Conservation (phyloP, 306 rosid species). For the Prinsepia uniflora region DNA sequence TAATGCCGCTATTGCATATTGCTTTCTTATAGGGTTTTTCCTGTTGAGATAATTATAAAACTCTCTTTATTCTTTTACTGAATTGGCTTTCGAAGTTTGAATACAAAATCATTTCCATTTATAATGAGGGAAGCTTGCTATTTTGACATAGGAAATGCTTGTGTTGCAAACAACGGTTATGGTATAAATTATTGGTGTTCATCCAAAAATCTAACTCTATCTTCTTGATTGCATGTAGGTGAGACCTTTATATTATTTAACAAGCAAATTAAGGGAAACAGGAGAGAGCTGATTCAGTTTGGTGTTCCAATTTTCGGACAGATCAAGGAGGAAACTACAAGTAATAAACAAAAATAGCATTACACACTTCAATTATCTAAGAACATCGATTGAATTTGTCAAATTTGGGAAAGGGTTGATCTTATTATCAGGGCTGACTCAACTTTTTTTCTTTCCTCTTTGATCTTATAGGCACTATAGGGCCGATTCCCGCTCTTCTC, state of each 20-base stretch:
- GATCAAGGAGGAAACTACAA: slow-evolving; percentile 59
- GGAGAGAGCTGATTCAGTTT: slow-evolving; percentile 87
- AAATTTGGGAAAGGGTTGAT: not conserved
- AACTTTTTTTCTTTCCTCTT: slow-evolving; percentile 5
- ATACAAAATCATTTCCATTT: not conserved
- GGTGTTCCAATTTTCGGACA: slow-evolving; percentile 92
- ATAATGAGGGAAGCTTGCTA: not conserved
- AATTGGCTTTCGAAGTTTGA: not conserved
- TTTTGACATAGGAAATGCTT: not conserved
- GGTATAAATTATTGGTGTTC: not conserved
- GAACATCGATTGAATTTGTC: not conserved
- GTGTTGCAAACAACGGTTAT: not conserved
- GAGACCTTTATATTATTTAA: slow-evolving; percentile 88
- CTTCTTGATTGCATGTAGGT: slow-evolving; percentile 40
- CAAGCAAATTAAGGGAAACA: slow-evolving; percentile 83
- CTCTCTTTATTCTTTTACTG: not conserved
- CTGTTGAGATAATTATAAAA: not conserved
- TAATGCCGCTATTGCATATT: not conserved
- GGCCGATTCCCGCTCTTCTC: slow-evolving; percentile 83
- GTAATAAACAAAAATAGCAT: slow-evolving; percentile 40
- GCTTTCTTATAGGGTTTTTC: not conserved
- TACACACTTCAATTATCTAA: slow-evolving; percentile 8
- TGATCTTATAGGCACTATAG: slow-evolving; percentile 59
- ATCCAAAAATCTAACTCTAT: slow-evolving; percentile 17
- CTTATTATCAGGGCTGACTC: not conserved